Evolutionary conservation across 2,329 filamentous ascomycete genomes (phyloP).

Genomic region (Shiraia bambusicola): DNA sequence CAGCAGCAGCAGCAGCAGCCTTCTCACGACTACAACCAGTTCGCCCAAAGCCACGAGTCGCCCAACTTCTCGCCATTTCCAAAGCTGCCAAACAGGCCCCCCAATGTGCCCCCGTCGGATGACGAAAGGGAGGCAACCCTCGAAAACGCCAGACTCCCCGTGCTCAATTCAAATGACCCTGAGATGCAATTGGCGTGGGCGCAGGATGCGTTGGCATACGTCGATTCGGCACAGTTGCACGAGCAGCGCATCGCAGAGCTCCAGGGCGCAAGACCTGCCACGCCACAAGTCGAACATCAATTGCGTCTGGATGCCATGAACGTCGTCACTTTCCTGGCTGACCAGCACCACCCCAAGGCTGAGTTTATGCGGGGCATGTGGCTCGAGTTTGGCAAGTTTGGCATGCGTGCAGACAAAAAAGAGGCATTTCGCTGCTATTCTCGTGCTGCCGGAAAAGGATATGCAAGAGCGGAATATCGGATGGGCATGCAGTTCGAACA

Average conservation of each 20-base stretch:
- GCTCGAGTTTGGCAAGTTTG: conserved; percentile 97
- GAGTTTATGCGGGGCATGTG: conserved; percentile 95
- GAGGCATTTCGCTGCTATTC: conserved; percentile 89
- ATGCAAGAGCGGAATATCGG: conserved; percentile 86
- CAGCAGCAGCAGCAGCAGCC: conserved; percentile 30
- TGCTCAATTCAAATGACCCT: conserved; percentile 90
- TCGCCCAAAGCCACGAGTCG: conserved; percentile 50
- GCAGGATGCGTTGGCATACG: conserved; percentile 85
- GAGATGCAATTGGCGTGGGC: conserved; percentile 97
- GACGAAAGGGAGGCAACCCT: conserved; percentile 91
- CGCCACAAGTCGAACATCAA: conserved; percentile 86
- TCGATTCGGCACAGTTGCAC: conserved; percentile 79
- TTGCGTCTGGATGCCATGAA: conserved; percentile 85
- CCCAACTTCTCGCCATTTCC: conserved; percentile 93
- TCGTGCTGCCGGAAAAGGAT: conserved; percentile 81
- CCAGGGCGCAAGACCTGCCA: conserved; percentile 66
- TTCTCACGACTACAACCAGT: conserved; percentile 44
- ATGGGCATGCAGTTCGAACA: conserved; percentile 99
- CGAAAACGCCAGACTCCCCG: conserved; percentile 78
- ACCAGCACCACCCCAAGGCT: conserved; percentile 89
- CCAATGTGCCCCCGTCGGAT: conserved; percentile 89
- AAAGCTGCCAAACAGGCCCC: conserved; percentile 72
- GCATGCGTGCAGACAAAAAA: conserved; percentile 85
- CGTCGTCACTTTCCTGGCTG: conserved; percentile 84
- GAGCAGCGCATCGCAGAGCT: conserved; percentile 65